Conservation (phyloP, 192 early-diverging fungal genomes). For the Mortierella alpina region DNA sequence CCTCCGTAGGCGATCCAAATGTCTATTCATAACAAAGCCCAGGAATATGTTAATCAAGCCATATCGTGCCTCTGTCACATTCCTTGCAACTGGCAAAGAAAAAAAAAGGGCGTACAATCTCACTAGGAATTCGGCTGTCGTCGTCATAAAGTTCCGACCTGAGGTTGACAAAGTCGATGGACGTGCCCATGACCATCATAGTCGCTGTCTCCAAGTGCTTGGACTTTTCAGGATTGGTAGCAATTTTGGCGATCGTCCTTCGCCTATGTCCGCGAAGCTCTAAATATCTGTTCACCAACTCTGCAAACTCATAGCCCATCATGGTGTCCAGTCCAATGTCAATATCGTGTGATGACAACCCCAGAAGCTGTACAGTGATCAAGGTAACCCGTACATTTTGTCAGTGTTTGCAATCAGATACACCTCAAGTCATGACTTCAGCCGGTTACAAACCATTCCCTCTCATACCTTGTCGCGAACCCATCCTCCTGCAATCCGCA, state of each 20-base stretch:
- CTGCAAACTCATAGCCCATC: constrained; percentile 92
- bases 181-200: constrained; percentile 74
- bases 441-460: constrained; percentile 14
- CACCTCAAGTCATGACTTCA: too few species aligned
- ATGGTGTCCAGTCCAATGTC: constrained; percentile 94
- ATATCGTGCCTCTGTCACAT: too few species aligned
- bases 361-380: constrained; percentile 69
- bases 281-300: constrained; percentile 73
- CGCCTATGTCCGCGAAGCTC: constrained; percentile 24
- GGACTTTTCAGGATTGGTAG: constrained; percentile 89
- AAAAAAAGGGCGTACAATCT: constrained; percentile 61
- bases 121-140: constrained; percentile 76
- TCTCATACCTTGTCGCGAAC: constrained; percentile 90
- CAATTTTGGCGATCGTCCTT: constrained; percentile 82
- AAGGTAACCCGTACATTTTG: not conserved
- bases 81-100: constrained; percentile 8
- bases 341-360: constrained; percentile 84
- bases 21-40: constrained; percentile 30
- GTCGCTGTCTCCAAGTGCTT: constrained; percentile 98
- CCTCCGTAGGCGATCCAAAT: constrained; percentile 92
- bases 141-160: constrained; percentile 88
- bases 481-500: constrained; percentile 98
- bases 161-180: constrained; percentile 95
- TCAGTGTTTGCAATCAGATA: constrained; percentile 16
- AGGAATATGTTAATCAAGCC: not conserved